Evolutionary conservation across 129 eudicot species (phyloP).

Genomic region (Saposhnikovia divaricata): DNA sequence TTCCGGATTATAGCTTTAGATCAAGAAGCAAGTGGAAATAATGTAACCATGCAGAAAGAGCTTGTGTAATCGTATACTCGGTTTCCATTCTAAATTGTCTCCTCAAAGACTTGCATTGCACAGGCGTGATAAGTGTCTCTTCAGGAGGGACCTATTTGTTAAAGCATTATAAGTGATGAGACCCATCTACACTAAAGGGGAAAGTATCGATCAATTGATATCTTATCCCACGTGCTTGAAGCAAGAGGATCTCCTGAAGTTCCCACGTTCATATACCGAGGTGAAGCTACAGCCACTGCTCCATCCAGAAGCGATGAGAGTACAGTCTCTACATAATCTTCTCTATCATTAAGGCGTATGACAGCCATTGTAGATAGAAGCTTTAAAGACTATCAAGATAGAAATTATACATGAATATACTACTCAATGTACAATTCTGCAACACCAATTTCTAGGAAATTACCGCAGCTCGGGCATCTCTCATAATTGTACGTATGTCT

Average conservation of each 20-base stretch:
- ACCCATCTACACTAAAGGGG: background rate
- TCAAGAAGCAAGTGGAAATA: conserved; percentile 5
- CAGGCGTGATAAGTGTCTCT: conserved; percentile 32
- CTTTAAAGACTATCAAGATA: conserved; percentile 30
- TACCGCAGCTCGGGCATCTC: conserved; percentile 46
- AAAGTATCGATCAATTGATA: background rate
- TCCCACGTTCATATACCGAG: conserved; percentile 15
- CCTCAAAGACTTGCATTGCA: conserved; percentile 43
- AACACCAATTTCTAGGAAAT: background rate
- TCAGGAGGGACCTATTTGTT: conserved; percentile 32
- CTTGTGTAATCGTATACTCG: conserved; percentile 61
- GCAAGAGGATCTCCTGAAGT: conserved; percentile 40
- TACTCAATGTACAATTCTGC: too few species aligned
- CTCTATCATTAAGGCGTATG: conserved; percentile 38
- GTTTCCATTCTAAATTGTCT: conserved; percentile 59
- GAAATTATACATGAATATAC: background rate
- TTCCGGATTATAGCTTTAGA: background rate
- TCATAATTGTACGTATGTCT: conserved; percentile 39
- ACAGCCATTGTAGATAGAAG: conserved; percentile 40
- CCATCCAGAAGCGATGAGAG: conserved; percentile 24
- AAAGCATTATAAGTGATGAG: background rate
- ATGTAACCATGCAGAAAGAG: conserved; percentile 52
- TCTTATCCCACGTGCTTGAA: conserved; percentile 57
- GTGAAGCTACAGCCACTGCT: conserved; percentile 6
- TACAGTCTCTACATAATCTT: conserved; percentile 30